Percentiles rank a stretch among this genome's conserved stretches.
These are phyloP conservation scores for Lecanoromycetidae sp. DNA, from an alignment of 2,329 filamentous ascomycete species.

Conservation along the genomic window DNA sequence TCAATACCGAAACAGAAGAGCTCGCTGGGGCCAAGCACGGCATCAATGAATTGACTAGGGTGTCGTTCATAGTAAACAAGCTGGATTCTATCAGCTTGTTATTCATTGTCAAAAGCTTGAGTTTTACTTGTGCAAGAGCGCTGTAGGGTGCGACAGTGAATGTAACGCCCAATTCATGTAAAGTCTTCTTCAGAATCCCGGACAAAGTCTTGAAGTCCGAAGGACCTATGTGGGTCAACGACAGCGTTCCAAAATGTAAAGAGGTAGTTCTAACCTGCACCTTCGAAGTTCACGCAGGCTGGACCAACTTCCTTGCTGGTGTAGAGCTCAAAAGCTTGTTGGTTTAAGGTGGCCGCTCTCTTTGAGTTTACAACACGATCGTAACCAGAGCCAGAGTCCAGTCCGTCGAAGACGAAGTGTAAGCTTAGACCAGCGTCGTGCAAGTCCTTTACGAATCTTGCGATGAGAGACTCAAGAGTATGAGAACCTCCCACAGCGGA, in stretches of 20 bases:
- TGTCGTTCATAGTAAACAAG: conserved; percentile 68
- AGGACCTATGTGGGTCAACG: conserved; percentile 54
- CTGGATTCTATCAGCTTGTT: conserved; percentile 31
- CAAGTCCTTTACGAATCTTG: conserved; percentile 63
- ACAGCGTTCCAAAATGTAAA: too few relatives aligned
- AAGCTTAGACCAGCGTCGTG: conserved; percentile 58
- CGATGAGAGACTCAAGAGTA: conserved; percentile 61
- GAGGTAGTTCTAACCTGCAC: too few relatives aligned
- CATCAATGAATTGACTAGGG: conserved; percentile 55
- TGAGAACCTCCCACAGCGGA: conserved; percentile 82
- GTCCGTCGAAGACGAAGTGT: conserved; percentile 84
- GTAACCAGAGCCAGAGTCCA: conserved; percentile 66
- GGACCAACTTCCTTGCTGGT: conserved; percentile 33
- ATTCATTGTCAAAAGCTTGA: conserved; percentile 13
- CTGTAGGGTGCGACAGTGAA: conserved; percentile 80
- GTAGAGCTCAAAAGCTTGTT: conserved; percentile 78
- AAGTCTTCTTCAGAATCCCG: conserved; percentile 61
- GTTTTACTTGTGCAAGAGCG: conserved; percentile 60
- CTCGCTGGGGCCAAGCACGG: conserved; percentile 73
- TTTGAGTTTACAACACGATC: conserved; percentile 48
- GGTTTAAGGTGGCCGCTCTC: conserved; percentile 54
- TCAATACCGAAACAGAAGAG: conserved; percentile 74
- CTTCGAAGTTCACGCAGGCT: conserved; percentile 2
- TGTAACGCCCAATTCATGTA: conserved; percentile 56
- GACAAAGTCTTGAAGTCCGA: conserved; percentile 61